These are phyloP conservation scores for Tulasnella sp. DNA, from an alignment of 768 basidiomycete species.

Conservation along the genomic window DNA sequence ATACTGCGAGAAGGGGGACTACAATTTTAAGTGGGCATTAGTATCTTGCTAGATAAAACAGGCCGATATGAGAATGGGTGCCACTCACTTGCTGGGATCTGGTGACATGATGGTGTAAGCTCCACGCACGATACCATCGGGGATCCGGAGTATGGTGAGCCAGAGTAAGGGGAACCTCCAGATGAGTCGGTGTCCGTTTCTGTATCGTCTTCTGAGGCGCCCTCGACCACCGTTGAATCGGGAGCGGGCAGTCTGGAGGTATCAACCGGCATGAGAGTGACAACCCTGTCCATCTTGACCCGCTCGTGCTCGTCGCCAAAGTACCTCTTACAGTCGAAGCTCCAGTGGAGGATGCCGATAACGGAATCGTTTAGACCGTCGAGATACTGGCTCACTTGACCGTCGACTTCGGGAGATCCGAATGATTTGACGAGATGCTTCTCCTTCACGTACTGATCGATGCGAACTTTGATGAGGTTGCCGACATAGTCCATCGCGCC, in stretches of 20 bases:
- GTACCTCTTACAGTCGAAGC: constrained; percentile 57
- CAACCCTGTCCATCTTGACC: constrained; percentile 43
- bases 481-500: constrained; percentile 57
- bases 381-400: constrained; percentile 50
- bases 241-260: constrained; percentile 2
- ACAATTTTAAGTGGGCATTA: too few species aligned
- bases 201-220: neutral
- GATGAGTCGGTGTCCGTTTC: too few species aligned
- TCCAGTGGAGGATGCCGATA: constrained; percentile 63
- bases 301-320: constrained; percentile 50
- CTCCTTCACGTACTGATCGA: constrained; percentile 44
- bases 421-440: constrained; percentile 53
- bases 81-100: too few species aligned
- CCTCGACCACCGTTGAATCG: constrained; percentile 9
- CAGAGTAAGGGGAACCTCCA: too few species aligned
- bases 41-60: too few species aligned
- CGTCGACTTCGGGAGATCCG: constrained; percentile 51
- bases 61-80: too few species aligned
- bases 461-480: constrained; percentile 44
- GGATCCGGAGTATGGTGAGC: too few species aligned
- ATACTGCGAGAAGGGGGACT: too few species aligned
- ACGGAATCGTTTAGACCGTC: constrained; percentile 59
- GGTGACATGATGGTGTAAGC: too few species aligned
- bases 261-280: constrained; percentile 39
- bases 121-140: too few species aligned